Base-by-base conservation (phyloP, 2,329 filamentous ascomycete species). In the Alternaria longipes region DNA sequence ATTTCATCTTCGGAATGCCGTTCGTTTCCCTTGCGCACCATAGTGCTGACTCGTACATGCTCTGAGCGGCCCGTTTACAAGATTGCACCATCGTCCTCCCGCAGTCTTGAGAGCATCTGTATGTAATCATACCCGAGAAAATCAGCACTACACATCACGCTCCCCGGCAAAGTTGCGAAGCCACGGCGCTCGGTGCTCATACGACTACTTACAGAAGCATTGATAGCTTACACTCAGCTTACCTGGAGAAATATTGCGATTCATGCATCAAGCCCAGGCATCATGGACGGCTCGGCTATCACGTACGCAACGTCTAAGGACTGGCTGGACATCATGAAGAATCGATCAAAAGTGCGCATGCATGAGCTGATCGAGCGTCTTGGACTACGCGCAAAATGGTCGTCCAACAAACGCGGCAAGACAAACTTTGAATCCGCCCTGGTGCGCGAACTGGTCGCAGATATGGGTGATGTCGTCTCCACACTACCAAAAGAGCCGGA, bases 281-380 rank as follows among this genome's bases (percentile, higher is more conserved):
- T 53, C 58, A 72, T 74, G 71, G 68, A 74, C 54, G 59, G 69
- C 57, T 62, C 66, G 16, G 65, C 66, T 26, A 74, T 77, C 42
- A 60, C 62, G 8, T 76, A 76, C 56, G 74, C 74, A 42, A 69
- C 66, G 52, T 68, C 70, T 44, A 75, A 76, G 59, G 74, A 78
- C 66, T 78, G 75, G 75, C 62, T 77, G 50, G 75, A 78, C 59
- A 75, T 77, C 22, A 76, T 76, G 74, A 75, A 75, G 50, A 78
- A 78, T 56, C 63, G 74, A 12, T 75, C 72, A 32, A 75, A 74
- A 56, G 65, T 76, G 30, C 72, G 74, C 51, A 78, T 78, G 75
- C 75, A 78, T 56, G 74, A 77, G 54, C 59, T 78, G n/a, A 78
- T 78, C 22, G 74, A 78, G 45, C 66, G 74, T 14, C 68, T 78